Percentiles rank a stretch among this genome's conserved stretches.
These are phyloP conservation scores for Ceratobasidium sp. DNA, from an alignment of 1,284 basidiomycete genomes.

Conservation along the genomic window DNA sequence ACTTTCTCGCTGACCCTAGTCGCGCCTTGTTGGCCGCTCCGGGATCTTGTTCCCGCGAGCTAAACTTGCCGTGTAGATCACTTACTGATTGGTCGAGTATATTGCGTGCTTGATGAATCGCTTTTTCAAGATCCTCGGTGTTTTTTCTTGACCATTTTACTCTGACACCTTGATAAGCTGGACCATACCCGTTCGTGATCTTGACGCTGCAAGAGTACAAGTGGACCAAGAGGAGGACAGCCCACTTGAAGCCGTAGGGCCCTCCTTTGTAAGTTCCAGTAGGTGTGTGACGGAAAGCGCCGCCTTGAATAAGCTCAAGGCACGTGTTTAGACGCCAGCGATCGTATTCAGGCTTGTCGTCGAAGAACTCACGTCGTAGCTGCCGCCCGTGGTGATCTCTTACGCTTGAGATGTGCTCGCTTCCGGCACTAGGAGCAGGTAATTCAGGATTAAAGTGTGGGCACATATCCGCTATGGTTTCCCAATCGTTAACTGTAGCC, in stretches of 20 bases:
- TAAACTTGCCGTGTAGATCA: neutral
- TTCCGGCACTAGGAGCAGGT: neutral
- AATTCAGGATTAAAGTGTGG: neutral
- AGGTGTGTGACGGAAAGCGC: neutral
- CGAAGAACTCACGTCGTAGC: neutral
- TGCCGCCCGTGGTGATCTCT: neutral
- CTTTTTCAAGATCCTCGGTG: neutral
- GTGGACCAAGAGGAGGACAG: neutral
- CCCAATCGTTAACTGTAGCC: neutral
- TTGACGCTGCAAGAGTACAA: neutral
- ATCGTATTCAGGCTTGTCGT: neutral
- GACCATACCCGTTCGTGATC: neutral
- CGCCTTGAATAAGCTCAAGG: neutral
- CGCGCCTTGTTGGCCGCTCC: neutral
- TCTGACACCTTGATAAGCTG: neutral
- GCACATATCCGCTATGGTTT: neutral
- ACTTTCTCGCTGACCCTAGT: neutral
- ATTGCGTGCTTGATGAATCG: neutral
- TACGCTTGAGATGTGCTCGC: neutral
- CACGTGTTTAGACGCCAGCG: neutral
- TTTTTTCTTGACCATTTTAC: neutral
- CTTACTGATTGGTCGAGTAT: neutral
- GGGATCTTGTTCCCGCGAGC: neutral
- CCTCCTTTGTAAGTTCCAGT: neutral
- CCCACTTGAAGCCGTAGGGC: neutral